Conservation (phyloP, 2,329 filamentous ascomycete species). For the Ilyonectria destructans region DNA sequence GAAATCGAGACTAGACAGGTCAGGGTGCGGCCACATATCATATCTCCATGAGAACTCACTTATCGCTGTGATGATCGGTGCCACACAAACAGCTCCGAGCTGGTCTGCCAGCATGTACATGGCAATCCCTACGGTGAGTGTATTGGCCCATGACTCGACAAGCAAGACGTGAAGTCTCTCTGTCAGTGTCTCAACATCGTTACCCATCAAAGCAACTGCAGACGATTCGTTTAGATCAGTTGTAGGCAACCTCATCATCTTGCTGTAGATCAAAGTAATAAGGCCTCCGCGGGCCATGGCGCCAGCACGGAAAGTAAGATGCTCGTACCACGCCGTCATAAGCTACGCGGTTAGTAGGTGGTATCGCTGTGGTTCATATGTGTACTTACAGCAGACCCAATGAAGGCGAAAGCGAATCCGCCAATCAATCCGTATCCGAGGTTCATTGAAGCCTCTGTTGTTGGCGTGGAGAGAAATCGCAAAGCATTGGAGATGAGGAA, state of each 20-base stretch:
- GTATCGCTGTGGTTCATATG: fast-evolving
- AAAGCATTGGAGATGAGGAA: slow-evolving; percentile 51
- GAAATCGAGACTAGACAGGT: slow-evolving; percentile 41
- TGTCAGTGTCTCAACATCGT: slow-evolving; percentile 52
- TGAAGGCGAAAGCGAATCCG: slow-evolving; percentile 53
- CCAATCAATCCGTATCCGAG: slow-evolving; percentile 53
- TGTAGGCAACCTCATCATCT: slow-evolving; percentile 50
- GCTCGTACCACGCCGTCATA: slow-evolving; percentile 54
- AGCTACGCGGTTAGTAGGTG: slow-evolving; percentile 35
- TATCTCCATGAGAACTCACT: slow-evolving; percentile 38
- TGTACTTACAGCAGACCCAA: slow-evolving; percentile 50
- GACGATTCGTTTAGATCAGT: slow-evolving; percentile 49
- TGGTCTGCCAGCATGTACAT: slow-evolving; percentile 52
- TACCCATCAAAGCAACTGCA: slow-evolving; percentile 52
- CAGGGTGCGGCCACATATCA: background rate
- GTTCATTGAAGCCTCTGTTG: slow-evolving; percentile 45
- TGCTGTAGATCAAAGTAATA: slow-evolving; percentile 51
- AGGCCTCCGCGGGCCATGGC: slow-evolving; percentile 52
- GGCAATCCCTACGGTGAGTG: slow-evolving; percentile 51
- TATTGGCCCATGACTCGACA: slow-evolving; percentile 53
- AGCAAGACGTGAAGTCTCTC: slow-evolving; percentile 49
- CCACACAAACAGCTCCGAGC: slow-evolving; percentile 54
- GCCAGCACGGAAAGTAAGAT: slow-evolving; percentile 50
- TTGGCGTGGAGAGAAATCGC: slow-evolving; percentile 47
- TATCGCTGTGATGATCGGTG: slow-evolving; percentile 52